A percentile compares a stretch with the other conserved stretches of the same genome.
phyloP scores from a whole-genome alignment of 352 stramenopile genomes.

The Phytophthora megakarya region DNA sequence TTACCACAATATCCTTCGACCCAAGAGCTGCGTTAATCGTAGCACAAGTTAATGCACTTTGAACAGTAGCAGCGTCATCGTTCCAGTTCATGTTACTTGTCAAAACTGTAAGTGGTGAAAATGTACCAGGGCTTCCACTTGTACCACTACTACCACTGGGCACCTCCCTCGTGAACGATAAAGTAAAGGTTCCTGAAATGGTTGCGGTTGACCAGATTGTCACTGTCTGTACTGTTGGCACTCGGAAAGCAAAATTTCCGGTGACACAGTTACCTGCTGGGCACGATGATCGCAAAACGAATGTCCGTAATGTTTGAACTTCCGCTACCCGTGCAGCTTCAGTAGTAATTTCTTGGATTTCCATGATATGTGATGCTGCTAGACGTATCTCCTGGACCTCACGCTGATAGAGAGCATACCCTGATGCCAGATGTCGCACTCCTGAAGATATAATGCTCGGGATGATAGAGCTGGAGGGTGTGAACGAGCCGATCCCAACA shows the following conservation, averaged over 20 bases:
- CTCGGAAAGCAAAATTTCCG: constrained; percentile 66
- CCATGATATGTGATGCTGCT: constrained; percentile 65
- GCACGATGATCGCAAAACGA: constrained; percentile 46
- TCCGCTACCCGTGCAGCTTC: constrained; percentile 62
- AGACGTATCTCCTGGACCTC: constrained; percentile 78
- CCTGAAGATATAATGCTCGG: constrained; percentile 54
- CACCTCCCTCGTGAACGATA: constrained; percentile 46
- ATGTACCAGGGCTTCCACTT: no score
- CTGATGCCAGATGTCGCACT: constrained; percentile 54
- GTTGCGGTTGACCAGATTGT: constrained; percentile 50
- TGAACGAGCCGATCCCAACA: constrained; percentile 60
- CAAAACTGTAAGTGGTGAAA: constrained; percentile 28
- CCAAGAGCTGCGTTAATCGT: constrained; percentile 35
- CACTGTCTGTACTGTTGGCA: constrained; percentile 78
- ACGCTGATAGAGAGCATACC: constrained; percentile 59
- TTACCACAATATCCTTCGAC: constrained; percentile 67
- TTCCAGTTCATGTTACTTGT: constrained; percentile 51
- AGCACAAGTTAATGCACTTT: constrained; percentile 33
- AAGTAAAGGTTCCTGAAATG: constrained; percentile 51
- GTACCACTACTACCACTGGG: constrained; percentile 14
- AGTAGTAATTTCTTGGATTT: constrained; percentile 77
- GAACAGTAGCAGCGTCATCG: constrained; percentile 42
- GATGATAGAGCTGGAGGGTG: constrained; percentile 38
- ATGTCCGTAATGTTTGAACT: constrained; percentile 74
- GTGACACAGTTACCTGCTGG: constrained; percentile 51